Evolutionary conservation across 352 stramenopile species (phyloP), one percentile per base, ranked within the genome.

Genomic region (Pythium oligandrum): DNA sequence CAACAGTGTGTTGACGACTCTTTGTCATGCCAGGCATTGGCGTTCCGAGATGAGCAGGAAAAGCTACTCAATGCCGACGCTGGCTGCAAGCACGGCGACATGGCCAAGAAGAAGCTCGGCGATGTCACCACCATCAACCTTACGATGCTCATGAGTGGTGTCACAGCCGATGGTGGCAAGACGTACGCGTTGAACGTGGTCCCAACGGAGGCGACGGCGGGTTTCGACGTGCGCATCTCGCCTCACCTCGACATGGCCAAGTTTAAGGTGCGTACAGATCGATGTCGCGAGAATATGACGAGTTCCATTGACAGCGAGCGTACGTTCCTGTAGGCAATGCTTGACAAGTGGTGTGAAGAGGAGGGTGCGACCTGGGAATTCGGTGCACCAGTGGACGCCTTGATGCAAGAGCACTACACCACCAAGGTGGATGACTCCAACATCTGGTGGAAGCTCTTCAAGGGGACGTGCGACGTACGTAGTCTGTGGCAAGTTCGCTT

Each of bases 121-220:
- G 95, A 98, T 65, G 94, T 98, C 3, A 98, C 95, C 3, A 98
- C 88, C 9, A 65, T 98, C 44, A 98, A 98, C 66, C 83, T 98
- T 39, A 98, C 94, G 6, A 83, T 92, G 30, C 71, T 98, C 7
- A 68, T 97, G 69, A 89, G 83, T 30, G 94, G 94, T 34, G 90
- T 98, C 8, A 74, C 75, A 11, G 63, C 71, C 17, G 80, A 93
- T 48, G 88, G 83, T 5, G 80, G 94, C 51, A 66, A 82, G 43
- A 90, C 80, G 1, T 97, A 84, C 62, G 89, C 90, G 5, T 84
- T 97, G 43, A 98, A 98, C 64, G 92, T 97, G 40, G 95, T 98
- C 36, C 94, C 96, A 35, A 95, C 86, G 0, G 68, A 90, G 48
- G 96, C 94, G 1, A 83, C 80, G 39, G 95, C 92, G 17, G 93